Conservation (phyloP, 768 basidiomycete species). For the Pholiota molesta region DNA sequence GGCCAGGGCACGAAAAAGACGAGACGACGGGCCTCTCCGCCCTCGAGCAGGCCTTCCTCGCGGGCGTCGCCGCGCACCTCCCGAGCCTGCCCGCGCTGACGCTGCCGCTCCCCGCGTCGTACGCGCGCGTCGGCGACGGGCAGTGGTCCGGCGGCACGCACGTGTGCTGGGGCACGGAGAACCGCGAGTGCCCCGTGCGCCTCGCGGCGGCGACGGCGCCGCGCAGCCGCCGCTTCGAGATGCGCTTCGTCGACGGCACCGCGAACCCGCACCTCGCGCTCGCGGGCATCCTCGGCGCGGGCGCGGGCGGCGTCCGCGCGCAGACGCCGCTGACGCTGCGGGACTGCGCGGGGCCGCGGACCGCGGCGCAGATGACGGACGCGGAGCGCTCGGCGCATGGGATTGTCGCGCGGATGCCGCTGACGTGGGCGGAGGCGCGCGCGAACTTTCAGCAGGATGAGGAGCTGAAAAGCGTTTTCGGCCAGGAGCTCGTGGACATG, state of each 20-base stretch:
- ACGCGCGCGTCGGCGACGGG: conserved; percentile 64
- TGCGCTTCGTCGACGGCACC: conserved; percentile 65
- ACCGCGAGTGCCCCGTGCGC: conserved; percentile 67
- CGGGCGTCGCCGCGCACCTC: conserved; percentile 59
- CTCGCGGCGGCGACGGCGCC: conserved; percentile 51
- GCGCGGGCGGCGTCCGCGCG: conserved; percentile 51
- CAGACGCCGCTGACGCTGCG: conserved; percentile 35
- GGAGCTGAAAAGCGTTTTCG: conserved; percentile 43
- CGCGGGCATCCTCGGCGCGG: conserved; percentile 59
- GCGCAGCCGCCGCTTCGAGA: conserved; percentile 61
- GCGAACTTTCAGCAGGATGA: conserved; percentile 36
- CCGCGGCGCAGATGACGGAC: conserved; percentile 46
- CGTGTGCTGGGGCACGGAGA: conserved; percentile 69
- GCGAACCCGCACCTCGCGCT: conserved; percentile 64
- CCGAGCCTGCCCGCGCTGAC: conserved; percentile 61
- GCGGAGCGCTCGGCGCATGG: conserved; percentile 48
- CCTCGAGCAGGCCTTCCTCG: conserved; percentile 60
- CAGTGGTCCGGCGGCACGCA: conserved; percentile 76
- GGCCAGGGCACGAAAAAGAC: conserved; percentile 7
- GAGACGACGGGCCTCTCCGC: conserved; percentile 40
- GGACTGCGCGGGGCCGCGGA: conserved; percentile 34
- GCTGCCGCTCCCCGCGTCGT: conserved; percentile 64
- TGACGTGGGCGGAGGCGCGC: conserved; percentile 52
- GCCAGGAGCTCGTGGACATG: conserved; percentile 42
- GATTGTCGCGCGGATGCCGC: conserved; percentile 51